Base-by-base conservation (phyloP, 2,329 filamentous ascomycete genomes). In the Colletotrichum cuscutae region DNA sequence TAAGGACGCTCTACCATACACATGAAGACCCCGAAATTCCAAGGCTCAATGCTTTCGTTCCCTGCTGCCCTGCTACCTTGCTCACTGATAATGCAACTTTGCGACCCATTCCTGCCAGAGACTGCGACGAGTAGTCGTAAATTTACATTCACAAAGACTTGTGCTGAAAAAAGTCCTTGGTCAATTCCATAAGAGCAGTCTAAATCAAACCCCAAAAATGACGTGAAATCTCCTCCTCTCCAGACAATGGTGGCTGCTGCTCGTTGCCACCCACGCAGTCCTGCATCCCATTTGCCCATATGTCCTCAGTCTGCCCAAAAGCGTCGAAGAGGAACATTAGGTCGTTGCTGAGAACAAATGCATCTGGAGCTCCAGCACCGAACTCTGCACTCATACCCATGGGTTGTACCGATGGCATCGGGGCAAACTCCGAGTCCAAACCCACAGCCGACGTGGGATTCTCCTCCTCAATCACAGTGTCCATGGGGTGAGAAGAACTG, bases 241-340 rank as follows among this genome's bases (percentile, higher is more conserved):
- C 72, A 30, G 59, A 28, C 1, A 62, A 22, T 1, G 52, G 65
- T 19, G 60, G 24, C 57, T 65, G 65, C 12, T 72, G 64, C 1
- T 74, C 65, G n/a, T 32, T 61, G 4, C 46, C 37, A 2, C 52
- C 57, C 12, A 65, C 30, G 2, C 59, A 71, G 8, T 42, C 69
- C 13, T 71, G 68, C 57, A 37, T 53, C 5, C 52, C 59, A 24
- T 56, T 52, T 1, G 65, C 11, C 68, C 68, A 72, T 0, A 58
- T 22, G 0, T 72, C 72, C 13, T 67, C 64, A 5, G 65, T 64
- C 42, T 72, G 80, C 0, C 78, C 80, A 24, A 83, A 80, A 0
- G 79, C 77, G 52, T 83, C 79, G 65, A 84, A 84, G 0, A 84
- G 71, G 13, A 77, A 77, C 19, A 83, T 71, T 0, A 84, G 75